Evolutionary conservation across 2,329 filamentous ascomycete genomes (phyloP).

Genomic region (Xylaria multiplex): DNA sequence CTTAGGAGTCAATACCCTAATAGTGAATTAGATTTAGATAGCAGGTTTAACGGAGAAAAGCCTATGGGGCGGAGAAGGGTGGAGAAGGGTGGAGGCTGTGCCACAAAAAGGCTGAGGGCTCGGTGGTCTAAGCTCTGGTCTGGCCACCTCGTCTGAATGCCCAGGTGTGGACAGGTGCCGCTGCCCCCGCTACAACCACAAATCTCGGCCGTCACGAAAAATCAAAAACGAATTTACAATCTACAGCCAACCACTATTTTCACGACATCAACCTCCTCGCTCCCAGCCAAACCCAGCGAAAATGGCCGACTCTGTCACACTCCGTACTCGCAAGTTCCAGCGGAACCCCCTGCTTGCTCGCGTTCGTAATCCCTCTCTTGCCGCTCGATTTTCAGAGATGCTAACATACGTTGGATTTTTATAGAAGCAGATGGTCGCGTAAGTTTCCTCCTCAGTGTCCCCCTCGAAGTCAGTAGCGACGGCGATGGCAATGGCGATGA

Average conservation of each 20-base stretch:
- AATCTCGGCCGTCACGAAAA: slow-evolving; percentile 40
- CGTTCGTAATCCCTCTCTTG: slow-evolving; percentile 31
- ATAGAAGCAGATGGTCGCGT: slow-evolving; percentile 43
- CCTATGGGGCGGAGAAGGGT: not conserved
- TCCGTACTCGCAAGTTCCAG: slow-evolving; percentile 99
- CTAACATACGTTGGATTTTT: slow-evolving; percentile 25
- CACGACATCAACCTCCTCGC: slow-evolving; percentile 39
- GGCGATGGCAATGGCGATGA: slow-evolving; percentile 4
- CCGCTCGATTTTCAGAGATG: not conserved
- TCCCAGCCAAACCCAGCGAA: slow-evolving; percentile 60
- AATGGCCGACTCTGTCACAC: slow-evolving; percentile 89
- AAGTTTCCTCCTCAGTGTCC: slow-evolving; percentile 30
- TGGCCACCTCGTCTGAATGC: slow-evolving; percentile 29
- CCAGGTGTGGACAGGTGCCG: slow-evolving; percentile 34
- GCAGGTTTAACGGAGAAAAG: slow-evolving; percentile 3
- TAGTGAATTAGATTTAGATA: not conserved
- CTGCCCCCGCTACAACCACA: slow-evolving; percentile 37
- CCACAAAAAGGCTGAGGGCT: not conserved
- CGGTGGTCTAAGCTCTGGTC: slow-evolving; percentile 25
- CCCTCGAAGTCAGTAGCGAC: slow-evolving; percentile 1
- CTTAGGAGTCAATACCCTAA: not conserved
- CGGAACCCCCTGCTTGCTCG: slow-evolving; percentile 89
- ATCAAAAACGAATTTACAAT: slow-evolving; percentile 39
- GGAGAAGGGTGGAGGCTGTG: not conserved
- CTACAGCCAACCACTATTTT: slow-evolving; percentile 30